These are phyloP conservation scores for Fusarium sp. DNA, from an alignment of 2,329 filamentous ascomycete genomes.

Conservation along the genomic window DNA sequence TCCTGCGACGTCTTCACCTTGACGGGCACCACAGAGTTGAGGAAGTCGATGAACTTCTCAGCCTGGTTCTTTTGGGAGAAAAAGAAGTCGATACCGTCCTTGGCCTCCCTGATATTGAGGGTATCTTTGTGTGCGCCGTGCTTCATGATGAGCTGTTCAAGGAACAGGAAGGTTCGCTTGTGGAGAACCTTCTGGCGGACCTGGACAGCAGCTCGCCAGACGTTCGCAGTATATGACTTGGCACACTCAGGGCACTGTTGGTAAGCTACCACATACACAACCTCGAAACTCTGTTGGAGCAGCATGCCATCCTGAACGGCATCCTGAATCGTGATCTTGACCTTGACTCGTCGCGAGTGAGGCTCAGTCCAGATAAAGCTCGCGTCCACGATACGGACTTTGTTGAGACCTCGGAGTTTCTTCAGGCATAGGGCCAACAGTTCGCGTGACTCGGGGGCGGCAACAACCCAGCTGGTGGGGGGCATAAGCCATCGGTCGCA, in stretches of 20 bases:
- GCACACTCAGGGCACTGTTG: slow-evolving; percentile 96
- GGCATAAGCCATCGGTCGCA: slow-evolving; percentile 95
- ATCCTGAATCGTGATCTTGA: slow-evolving; percentile 94
- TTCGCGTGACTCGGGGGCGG: slow-evolving; percentile 88
- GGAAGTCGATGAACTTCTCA: slow-evolving; percentile 91
- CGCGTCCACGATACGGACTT: slow-evolving; percentile 94
- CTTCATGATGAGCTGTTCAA: slow-evolving; percentile 97
- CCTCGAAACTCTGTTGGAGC: slow-evolving; percentile 95
- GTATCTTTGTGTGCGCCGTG: slow-evolving; percentile 92
- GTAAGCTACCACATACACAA: slow-evolving; percentile 88
- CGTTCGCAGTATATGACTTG: slow-evolving; percentile 97
- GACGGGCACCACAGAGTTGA: slow-evolving; percentile 84
- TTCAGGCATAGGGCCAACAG: slow-evolving; percentile 91
- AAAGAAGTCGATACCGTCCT: slow-evolving; percentile 96
- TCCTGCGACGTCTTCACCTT: slow-evolving; percentile 83
- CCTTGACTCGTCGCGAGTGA: slow-evolving; percentile 90
- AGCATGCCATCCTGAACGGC: slow-evolving; percentile 72
- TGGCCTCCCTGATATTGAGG: slow-evolving; percentile 97
- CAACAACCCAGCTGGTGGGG: slow-evolving; percentile 87
- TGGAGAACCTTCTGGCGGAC: slow-evolving; percentile 97
- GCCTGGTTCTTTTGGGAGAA: slow-evolving; percentile 91
- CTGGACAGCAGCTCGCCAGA: slow-evolving; percentile 93
- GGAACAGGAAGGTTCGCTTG: slow-evolving; percentile 79
- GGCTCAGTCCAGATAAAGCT: slow-evolving; percentile 99
- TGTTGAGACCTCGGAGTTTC: slow-evolving; percentile 86